Evolutionary conservation across 2,329 filamentous ascomycete species (phyloP), one percentile per base, ranked within the genome.

Genomic region (Xylaria sp.): DNA sequence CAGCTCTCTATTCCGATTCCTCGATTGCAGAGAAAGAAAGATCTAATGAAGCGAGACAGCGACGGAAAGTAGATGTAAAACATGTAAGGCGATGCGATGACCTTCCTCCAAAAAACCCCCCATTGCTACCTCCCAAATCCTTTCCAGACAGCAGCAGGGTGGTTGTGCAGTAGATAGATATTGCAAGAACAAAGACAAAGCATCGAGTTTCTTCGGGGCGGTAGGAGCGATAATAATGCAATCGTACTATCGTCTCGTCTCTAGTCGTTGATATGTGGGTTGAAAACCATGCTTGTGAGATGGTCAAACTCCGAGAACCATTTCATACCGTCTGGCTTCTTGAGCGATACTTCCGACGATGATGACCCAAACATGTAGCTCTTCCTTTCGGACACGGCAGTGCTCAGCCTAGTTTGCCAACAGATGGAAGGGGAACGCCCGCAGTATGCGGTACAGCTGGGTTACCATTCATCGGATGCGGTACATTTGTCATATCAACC

Each of bases 391-490:
- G 61, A 58, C 61, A 61, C 19, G 34, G 54, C 66, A 68, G 60
- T 57, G 13, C 47, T 60, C 68, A 70, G 42, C 62, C 65, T 68
- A 65, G 66, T 58, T 66, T 69, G 60, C 65, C 60, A 47, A 59
- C 49, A 54, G 55, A 37, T 23, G 63, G 52, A 35, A 62, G 49
- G 39, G 63, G 48, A 10, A 59, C 56, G 49, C 67, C 68, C 42
- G 53, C 55, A 19, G 62, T 30, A 39, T 65, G 59, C 3, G 60
- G 16, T 44, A 64, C 52, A 1, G 63, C 55, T 7, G 66, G 65
- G 37, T 58, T 66, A 3, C 70, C 70, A 57, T 73, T 72, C 19
- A 64, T 60, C 8, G 60, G 51, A 19, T 66, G 55, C 13, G 66
- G 57, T 8, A 66, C 52, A 16, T 59, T 59, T 19, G 54, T 48